phyloP scores from a whole-genome alignment of 768 basidiomycete species.

The Lactarius hengduanensis region DNA sequence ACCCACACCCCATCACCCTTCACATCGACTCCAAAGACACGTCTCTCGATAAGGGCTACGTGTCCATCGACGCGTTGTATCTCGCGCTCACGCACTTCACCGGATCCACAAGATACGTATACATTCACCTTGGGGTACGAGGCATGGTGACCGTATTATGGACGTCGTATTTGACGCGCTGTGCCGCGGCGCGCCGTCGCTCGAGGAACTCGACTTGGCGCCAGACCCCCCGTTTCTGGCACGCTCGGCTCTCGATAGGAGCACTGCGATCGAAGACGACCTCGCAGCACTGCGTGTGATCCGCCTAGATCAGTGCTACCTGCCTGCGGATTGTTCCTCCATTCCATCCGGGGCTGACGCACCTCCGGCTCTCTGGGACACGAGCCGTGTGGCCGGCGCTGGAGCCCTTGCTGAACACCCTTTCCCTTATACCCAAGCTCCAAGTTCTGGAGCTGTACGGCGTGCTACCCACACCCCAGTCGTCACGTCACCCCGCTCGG shows the following conservation, averaged over 20 bases:
- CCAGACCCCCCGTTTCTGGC: constrained; percentile 9
- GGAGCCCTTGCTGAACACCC: constrained; percentile 13
- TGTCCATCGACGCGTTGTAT: constrained; percentile 17
- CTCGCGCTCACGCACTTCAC: constrained; percentile 3
- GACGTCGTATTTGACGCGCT: constrained; percentile 13
- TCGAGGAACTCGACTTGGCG: constrained; percentile 23
- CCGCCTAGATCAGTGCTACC: constrained; percentile 8
- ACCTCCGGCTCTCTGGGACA: constrained; percentile 16
- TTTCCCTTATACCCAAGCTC: constrained; percentile 8
- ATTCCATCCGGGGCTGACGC: constrained; percentile 10
- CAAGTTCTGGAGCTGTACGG: constrained; percentile 18
- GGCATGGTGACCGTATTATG: constrained; percentile 17
- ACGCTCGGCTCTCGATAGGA: not conserved
- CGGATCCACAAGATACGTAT: constrained; percentile 16
- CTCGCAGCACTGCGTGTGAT: constrained; percentile 7
- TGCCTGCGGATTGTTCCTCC: constrained; percentile 5
- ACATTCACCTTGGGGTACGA: constrained; percentile 22
- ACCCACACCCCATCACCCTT: constrained; percentile 18
- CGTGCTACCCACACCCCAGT: not conserved
- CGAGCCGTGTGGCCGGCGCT: constrained; percentile 8
- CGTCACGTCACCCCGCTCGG: not conserved
- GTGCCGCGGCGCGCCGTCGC: constrained; percentile 3
- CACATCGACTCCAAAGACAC: constrained; percentile 17
- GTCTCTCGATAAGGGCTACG: constrained; percentile 22
- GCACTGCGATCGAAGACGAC: not conserved